Evolutionary conservation across 2,329 filamentous ascomycete genomes (phyloP).

Genomic region (Waltergamsia citrina): DNA sequence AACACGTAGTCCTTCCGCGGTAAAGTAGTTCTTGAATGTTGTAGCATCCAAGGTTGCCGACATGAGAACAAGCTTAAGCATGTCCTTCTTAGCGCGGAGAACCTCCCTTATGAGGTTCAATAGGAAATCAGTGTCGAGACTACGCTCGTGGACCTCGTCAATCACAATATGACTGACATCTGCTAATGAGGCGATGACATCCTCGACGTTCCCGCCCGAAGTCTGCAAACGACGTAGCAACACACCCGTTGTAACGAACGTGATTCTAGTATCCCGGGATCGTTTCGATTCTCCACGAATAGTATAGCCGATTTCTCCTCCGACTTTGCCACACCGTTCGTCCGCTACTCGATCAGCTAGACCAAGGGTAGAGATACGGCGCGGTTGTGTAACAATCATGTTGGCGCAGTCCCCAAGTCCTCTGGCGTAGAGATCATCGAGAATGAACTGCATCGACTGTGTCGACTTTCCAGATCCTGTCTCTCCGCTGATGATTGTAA

Average conservation of each 20-base stretch:
- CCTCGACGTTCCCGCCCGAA: conserved; percentile 68
- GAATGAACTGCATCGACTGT: conserved; percentile 89
- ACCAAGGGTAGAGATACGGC: conserved; percentile 87
- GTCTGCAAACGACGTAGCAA: conserved; percentile 85
- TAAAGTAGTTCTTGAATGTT: conserved; percentile 80
- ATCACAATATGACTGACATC: conserved; percentile 93
- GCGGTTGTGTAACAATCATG: conserved; percentile 91
- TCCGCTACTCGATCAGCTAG: conserved; percentile 91
- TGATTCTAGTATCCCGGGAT: conserved; percentile 71
- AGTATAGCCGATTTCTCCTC: conserved; percentile 82
- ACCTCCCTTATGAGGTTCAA: conserved; percentile 82
- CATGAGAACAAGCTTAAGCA: conserved; percentile 90
- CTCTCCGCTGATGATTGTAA: conserved; percentile 94
- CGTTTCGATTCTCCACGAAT: conserved; percentile 85
- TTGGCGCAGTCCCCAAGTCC: conserved; percentile 71
- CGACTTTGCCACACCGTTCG: conserved; percentile 73
- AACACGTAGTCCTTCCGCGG: conserved; percentile 54
- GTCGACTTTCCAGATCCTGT: conserved; percentile 96
- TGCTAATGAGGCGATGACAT: conserved; percentile 71
- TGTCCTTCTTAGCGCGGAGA: conserved; percentile 60
- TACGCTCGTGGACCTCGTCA: conserved; percentile 93
- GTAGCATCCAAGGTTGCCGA: conserved; percentile 88
- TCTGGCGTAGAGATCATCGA: conserved; percentile 78
- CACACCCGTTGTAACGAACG: conserved; percentile 93
- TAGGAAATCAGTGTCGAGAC: conserved; percentile 89